Base-by-base conservation (phyloP, 176 grass and related monocot species). In the Ensete ventricosum region DNA sequence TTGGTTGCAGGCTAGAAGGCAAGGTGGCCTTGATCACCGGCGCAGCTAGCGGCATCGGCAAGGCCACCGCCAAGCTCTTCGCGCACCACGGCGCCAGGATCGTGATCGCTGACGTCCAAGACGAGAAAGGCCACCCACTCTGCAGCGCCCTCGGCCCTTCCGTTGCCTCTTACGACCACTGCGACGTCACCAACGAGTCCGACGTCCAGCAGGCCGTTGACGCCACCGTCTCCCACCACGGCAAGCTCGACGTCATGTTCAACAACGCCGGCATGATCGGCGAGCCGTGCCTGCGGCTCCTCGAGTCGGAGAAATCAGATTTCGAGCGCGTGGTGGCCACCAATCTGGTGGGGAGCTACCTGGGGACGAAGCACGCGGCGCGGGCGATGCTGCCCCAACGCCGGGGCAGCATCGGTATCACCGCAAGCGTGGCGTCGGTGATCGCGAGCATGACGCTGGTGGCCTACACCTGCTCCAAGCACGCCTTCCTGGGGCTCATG, bases 391-490 rank as follows among this genome's bases (percentile, higher is more conserved):
- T 73, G 22, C 82, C 55, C 9, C 24, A 55, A 52, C 76, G 49
- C 3, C 34, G 17, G 9, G 76, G 76, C 34, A 63, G 75, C 76
- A 83, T 83, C 55, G 73, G 79, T 19, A 63, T 76, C 3, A 83
- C 82, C 29, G 20, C 82, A 72, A 83, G 82, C 50, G 1, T 59
- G 54, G 16, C 54, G 54, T 55, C 54, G 54, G 54, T 16, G 54
- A 55, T 4, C 11, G 16, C 54, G 1, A 55, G 1, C 14, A 11
- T 11, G 14, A 16, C 54, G 54, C 54, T 14, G 54, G 12, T 79
- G 58, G 69, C 57, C 0, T 84, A 84, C 76, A 79, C 76, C 17
- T 84, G 82, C 14, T 69, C 82, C 49, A 84, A 84, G 64, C 74
- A 75, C 26, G 82, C 59, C 10, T 16, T 79, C 19, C 57, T 68